These are phyloP conservation scores for Thalassiosira gravida DNA, from an alignment of 352 stramenopile species.

Conservation along the genomic window DNA sequence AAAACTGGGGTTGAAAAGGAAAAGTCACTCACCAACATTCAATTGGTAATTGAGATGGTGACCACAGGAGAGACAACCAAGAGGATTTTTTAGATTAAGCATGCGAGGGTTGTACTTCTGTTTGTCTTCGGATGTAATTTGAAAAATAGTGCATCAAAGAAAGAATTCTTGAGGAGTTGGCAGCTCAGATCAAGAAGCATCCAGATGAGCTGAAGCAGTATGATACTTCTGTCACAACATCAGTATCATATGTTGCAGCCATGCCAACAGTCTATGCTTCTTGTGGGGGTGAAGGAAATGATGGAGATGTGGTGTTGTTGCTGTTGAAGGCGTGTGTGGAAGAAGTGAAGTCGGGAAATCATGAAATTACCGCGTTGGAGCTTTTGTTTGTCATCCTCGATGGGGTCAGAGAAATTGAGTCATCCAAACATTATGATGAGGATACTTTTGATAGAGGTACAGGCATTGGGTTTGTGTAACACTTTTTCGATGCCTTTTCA, in stretches of 20 bases:
- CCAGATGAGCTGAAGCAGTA: background rate
- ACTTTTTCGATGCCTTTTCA: slow-evolving; percentile 8
- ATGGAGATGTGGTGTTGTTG: background rate
- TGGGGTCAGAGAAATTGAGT: slow-evolving; percentile 4
- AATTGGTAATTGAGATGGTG: background rate
- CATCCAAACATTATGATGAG: background rate
- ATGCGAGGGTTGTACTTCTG: background rate
- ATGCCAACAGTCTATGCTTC: slow-evolving; percentile 6
- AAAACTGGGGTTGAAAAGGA: background rate
- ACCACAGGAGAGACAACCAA: background rate
- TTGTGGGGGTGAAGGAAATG: background rate
- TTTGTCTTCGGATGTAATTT: background rate
- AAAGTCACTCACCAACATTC: background rate
- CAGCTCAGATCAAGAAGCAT: background rate
- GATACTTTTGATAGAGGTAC: background rate
- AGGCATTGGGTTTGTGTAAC: background rate
- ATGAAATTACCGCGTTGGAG: background rate
- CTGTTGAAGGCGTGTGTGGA: background rate
- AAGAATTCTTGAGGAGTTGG: background rate
- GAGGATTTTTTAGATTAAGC: background rate
- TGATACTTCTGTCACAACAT: background rate
- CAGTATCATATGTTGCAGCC: background rate
- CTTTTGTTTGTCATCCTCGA: background rate
- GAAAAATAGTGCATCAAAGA: background rate
- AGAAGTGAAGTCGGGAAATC: background rate